Percentiles rank a stretch among this genome's conserved stretches.
These are phyloP conservation scores for Micractinium conductrix DNA, from an alignment of 139 green algal species.

Conservation along the genomic window DNA sequence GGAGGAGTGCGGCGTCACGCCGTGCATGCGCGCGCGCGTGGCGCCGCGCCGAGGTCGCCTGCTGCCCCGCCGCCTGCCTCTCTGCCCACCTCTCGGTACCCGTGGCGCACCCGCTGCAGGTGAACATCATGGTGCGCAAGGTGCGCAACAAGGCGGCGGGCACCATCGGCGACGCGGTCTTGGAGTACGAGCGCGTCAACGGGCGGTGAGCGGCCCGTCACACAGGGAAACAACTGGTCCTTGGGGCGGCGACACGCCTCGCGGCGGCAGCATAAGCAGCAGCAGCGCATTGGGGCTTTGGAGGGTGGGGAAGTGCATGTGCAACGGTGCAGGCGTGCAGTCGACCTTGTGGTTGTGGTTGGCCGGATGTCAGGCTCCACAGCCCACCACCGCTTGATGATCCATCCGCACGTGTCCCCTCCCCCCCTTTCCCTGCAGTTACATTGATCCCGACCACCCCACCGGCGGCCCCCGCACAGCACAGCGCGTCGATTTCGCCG, in stretches of 20 bases:
- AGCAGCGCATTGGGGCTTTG: no score
- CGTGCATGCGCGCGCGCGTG: no score
- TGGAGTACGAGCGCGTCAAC: constrained; percentile 65
- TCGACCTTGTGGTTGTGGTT: no score
- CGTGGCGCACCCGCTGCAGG: constrained; percentile 42
- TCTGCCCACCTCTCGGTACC: no score
- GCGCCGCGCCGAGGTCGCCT: background rate
- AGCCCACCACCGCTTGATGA: background rate
- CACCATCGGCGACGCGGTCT: constrained; percentile 72
- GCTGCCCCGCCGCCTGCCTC: background rate
- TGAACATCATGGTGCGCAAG: constrained; percentile 72
- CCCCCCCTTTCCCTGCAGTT: background rate
- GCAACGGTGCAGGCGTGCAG: no score
- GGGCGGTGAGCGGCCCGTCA: constrained; percentile 58
- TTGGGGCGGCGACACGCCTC: no score
- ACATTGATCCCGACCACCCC: constrained; percentile 22
- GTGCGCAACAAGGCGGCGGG: constrained; percentile 94
- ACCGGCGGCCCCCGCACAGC: constrained; percentile 10
- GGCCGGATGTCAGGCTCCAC: no score
- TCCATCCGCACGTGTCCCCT: background rate
- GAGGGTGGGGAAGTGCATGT: no score
- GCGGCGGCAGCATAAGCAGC: no score
- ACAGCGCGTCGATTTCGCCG: constrained; percentile 12
- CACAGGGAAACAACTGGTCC: no score
- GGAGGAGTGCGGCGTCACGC: no score